Conservation (phyloP, 192 early-diverging fungal genomes). For the Coemansia sp. region DNA sequence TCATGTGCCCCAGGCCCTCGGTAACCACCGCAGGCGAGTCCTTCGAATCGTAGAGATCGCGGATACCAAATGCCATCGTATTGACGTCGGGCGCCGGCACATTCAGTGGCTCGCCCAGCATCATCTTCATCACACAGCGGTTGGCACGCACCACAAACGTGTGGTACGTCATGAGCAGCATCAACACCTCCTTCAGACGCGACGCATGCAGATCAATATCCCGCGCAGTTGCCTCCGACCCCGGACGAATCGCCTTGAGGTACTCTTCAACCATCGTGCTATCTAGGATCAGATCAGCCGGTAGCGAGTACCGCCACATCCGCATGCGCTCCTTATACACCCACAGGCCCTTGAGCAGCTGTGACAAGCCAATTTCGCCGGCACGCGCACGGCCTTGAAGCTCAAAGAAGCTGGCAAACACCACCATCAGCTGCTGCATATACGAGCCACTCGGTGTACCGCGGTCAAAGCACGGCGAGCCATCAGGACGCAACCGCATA, state of each 20-base stretch:
- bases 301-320: constrained; percentile 35
- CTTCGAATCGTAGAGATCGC: constrained; percentile 38
- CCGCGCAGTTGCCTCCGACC: constrained; percentile 16
- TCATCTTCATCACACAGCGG: constrained; percentile 42
- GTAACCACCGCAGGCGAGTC: constrained; percentile 11
- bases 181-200: constrained; percentile 34
- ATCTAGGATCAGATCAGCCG: constrained; percentile 23
- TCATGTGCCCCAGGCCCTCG: constrained; percentile 30
- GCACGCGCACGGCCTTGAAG: constrained; percentile 12
- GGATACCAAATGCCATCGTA: constrained; percentile 34
- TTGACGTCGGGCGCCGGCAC: constrained; percentile 37
- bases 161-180: constrained; percentile 39
- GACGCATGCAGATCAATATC: constrained; percentile 39
- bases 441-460: constrained; percentile 13
- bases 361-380: constrained; percentile 13
- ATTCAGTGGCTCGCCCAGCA: constrained; percentile 40
- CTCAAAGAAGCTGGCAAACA: constrained; percentile 26
- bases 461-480: constrained; percentile 42
- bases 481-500: constrained; percentile 24
- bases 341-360: constrained; percentile 36
- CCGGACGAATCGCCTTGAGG: constrained; percentile 18
- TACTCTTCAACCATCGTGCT: constrained; percentile 28
- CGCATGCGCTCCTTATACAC: constrained; percentile 42
- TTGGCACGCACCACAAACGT: constrained; percentile 41
- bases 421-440: constrained; percentile 37